Base-by-base conservation (phyloP, 1,284 basidiomycete genomes). In the Sporisorium sorghi region DNA sequence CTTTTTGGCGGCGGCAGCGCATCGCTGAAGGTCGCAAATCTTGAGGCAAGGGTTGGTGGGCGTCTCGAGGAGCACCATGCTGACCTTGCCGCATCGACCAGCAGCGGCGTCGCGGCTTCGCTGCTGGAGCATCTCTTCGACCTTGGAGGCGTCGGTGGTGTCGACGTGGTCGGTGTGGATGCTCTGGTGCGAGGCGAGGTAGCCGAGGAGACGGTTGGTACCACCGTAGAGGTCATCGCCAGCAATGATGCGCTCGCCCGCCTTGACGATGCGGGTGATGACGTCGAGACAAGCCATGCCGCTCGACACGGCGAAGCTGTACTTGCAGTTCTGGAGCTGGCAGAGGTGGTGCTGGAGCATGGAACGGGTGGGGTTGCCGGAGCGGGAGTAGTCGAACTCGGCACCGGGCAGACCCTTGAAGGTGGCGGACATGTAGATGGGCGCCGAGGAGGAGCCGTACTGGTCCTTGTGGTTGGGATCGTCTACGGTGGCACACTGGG, bases 271-370 rank as follows among this genome's bases (percentile, higher is more conserved):
- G 47, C 97, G 91, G 46, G 97, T 89, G 80, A 99, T 97, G 59
- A 96, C 90, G 85, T 99, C 97, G 55, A 99, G 89, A 17, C 94
- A 94, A 17, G 96, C 95, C 97, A 99, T 99, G 64, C 97, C 97
- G 10, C 94, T 96, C 9, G 93, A 92, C 8, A 99, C 93, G 24
- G 91, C 90, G 83, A 96, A 94, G 2, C 89, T 86, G 96, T 94
- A 73, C 90, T 94, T 77, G 76, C 76, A 81, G 48, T 80, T 78
- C 58, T 84, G 82, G 23, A 84, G 67, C 72, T 80, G 75, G 59
- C 77, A 76, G 40, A 84, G 71, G 51, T 84, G 83, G 50, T 80
- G 75, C 70, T 84, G 82, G 43, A 84, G 77, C 79, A 83, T 82
- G 47, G 73, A 77, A 79, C 97, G 89, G 4, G 97, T 99, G 0